These are phyloP conservation scores for Atalantia buxifolia DNA, from an alignment of 345 rosid genomes.

Conservation along the genomic window DNA sequence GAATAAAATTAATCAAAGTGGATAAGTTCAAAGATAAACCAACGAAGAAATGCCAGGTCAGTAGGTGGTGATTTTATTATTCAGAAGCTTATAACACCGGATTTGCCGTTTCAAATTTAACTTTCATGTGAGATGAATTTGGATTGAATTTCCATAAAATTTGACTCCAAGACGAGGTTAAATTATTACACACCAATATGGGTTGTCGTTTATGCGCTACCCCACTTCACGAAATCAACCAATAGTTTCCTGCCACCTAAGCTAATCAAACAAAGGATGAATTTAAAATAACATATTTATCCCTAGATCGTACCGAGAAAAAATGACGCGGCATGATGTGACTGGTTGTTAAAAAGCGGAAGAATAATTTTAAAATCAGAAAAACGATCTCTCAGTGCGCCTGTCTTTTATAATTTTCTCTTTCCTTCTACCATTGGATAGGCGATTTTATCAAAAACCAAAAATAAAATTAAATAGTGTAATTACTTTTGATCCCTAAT, in stretches of 20 bases:
- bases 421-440: slow-evolving; percentile 33
- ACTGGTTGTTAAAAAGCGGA: slow-evolving; percentile 25
- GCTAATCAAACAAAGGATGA: neutral
- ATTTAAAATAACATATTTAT: neutral
- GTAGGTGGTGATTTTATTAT: neutral
- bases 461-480: neutral
- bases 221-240: neutral
- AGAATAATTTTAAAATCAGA: slow-evolving; percentile 18
- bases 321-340: slow-evolving; percentile 22
- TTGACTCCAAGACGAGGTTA: slow-evolving; percentile 36
- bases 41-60: slow-evolving; percentile 26
- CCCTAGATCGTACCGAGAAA: neutral
- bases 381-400: slow-evolving; percentile 28
- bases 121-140: slow-evolving; percentile 53
- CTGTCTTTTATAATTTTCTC: slow-evolving; percentile 18
- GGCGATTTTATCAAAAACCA: slow-evolving; percentile 38
- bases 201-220: slow-evolving; percentile 1
- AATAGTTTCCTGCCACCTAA: slow-evolving; percentile 27
- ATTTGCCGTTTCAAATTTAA: slow-evolving; percentile 9
- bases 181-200: slow-evolving; percentile 22
- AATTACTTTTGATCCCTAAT: neutral
- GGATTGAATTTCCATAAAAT: slow-evolving; percentile 59
- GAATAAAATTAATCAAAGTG: neutral
- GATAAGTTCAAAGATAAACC: slow-evolving; percentile 6
- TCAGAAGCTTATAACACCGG: neutral